These are phyloP conservation scores for Triticum timopheevii DNA, from an alignment of 176 grass and related monocot genomes.

Conservation along the genomic window DNA sequence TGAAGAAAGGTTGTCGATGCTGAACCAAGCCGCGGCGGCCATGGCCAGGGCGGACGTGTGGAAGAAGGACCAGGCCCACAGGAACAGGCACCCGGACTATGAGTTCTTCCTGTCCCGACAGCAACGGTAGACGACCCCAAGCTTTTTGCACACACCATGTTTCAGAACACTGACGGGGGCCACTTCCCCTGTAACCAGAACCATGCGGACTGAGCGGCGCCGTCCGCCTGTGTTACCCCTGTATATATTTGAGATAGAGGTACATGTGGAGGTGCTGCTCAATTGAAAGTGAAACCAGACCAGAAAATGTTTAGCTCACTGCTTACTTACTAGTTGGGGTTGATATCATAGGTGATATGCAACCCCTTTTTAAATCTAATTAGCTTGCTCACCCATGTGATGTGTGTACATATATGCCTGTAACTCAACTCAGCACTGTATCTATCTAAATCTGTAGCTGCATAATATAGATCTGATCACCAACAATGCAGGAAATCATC, in stretches of 20 bases:
- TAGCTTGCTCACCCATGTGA: too few relatives aligned
- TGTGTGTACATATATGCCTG: background rate
- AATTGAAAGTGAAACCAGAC: too few relatives aligned
- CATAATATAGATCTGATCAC: background rate
- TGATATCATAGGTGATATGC: background rate
- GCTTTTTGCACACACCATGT: background rate
- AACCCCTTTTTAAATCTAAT: too few relatives aligned
- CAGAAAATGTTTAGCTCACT: background rate
- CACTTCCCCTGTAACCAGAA: background rate
- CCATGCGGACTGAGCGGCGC: too few relatives aligned
- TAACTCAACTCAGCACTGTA: background rate
- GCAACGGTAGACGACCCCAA: background rate
- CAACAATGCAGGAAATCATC: too few relatives aligned
- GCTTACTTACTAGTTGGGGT: background rate
- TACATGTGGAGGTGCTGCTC: background rate
- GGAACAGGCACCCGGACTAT: constrained; percentile 65
- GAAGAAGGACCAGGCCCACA: constrained; percentile 17
- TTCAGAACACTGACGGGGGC: background rate
- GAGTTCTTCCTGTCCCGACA: constrained; percentile 72
- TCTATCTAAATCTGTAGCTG: background rate
- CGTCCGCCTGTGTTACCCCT: background rate
- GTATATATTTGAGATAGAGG: background rate
- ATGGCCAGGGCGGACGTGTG: constrained; percentile 57
- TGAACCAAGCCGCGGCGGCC: constrained; percentile 42
- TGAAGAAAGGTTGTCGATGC: constrained; percentile 49